phyloP scores from a whole-genome alignment of 1,139 yeast species.

The Geotrichum histeridarum region DNA sequence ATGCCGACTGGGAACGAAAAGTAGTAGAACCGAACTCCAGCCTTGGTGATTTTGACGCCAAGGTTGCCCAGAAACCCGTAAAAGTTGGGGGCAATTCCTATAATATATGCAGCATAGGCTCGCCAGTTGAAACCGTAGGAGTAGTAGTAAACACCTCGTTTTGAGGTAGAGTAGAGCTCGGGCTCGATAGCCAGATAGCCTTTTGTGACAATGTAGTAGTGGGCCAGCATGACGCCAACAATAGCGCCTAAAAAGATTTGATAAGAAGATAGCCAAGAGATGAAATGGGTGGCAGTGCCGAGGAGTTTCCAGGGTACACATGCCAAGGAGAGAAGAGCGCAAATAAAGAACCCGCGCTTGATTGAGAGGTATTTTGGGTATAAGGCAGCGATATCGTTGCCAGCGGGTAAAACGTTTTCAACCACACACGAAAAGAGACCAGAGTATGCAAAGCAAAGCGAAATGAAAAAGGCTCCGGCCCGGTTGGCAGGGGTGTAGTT shows the following conservation, averaged over 20 bases:
- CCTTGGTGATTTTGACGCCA: conserved; percentile 25
- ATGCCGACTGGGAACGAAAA: conserved; percentile 25
- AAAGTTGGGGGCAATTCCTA: conserved; percentile 71
- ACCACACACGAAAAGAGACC: conserved; percentile 50
- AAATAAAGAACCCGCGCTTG: conserved; percentile 39
- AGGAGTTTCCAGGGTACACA: conserved; percentile 64
- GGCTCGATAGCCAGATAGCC: conserved; percentile 52
- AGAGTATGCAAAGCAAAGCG: conserved; percentile 47
- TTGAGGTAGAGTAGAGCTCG: conserved; percentile 50
- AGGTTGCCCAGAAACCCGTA: conserved; percentile 67
- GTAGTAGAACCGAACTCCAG: conserved; percentile 19
- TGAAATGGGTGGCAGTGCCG: conserved; percentile 60
- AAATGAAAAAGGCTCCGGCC: conserved; percentile 68
- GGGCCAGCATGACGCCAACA: conserved; percentile 67
- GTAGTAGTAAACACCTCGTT: conserved; percentile 50
- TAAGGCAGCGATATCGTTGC: conserved; percentile 54
- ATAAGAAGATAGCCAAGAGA: conserved; percentile 68
- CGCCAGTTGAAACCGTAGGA: conserved; percentile 65
- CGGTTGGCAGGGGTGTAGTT: conserved; percentile 46
- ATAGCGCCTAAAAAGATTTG: conserved; percentile 69
- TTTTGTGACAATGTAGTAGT: conserved; percentile 62
- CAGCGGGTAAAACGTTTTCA: conserved; percentile 53
- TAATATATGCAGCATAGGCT: conserved; percentile 63
- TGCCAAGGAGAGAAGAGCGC: conserved; percentile 28
- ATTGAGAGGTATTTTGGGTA: conserved; percentile 51